Evolutionary conservation across 495 filamentous ascomycete species (phyloP), one percentile per base, ranked within the genome.

Genomic region (Aspergillus nanangensis): DNA sequence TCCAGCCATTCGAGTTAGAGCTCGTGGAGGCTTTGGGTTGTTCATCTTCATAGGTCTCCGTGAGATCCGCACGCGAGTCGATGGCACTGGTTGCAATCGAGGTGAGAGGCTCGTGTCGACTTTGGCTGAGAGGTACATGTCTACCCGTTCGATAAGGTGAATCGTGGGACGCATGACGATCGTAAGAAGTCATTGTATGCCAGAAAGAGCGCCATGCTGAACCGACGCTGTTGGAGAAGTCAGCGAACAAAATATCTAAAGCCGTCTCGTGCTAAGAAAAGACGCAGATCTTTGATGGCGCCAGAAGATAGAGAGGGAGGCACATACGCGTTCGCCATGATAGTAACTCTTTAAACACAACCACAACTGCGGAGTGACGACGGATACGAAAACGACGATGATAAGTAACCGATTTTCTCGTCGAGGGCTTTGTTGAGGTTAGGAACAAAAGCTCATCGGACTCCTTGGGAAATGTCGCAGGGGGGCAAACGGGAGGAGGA

Each of bases 161-260:
- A 66, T 95, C 86, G 67, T 81, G 86, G 51, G 78, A 79, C 44
- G 90, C 87, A 80, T 93, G 86, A 77, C 82, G 75, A 61, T 86
- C 72, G 69, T 79, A 65, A 58, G 76, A 78, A 67, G 90, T 95
- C 89, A 96, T 93, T 42, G 89, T 86, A 77, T 97, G 92, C 92
- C 92, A 96, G 69, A 96, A 89, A 52, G 86, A 87, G 54, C 81
- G 79, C 67, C 87, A 81, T 66, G 78, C 70, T 41, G 72, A 72
- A 44, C 76, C 74, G 50, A 91, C 58, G 48, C 84, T 86, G 47
- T 25, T 21, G 45, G 18, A 18, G 53, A 34, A 31, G 14, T 13
- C 25, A 15, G 47, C 44, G 20, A 31, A 48, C 8, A 43, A 27
- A 4, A n/a, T n/a, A n/a, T n/a, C n/a, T n/a, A n/a, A n/a, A n/a